Conservation (phyloP, 176 grass and related monocot species). For the Phyllostachys edulis region DNA sequence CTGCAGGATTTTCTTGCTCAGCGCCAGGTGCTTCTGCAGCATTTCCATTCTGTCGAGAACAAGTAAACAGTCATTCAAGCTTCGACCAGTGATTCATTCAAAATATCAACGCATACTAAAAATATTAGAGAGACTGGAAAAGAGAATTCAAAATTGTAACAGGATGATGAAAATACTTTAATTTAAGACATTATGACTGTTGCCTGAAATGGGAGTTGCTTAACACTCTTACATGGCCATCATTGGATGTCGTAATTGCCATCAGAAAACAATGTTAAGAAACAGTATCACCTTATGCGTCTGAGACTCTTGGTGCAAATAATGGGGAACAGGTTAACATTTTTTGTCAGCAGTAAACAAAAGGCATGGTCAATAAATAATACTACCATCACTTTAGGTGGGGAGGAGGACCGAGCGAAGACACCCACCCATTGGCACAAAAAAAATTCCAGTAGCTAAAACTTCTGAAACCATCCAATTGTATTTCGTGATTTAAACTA, state of each 20-base stretch:
- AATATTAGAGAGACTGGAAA: not conserved
- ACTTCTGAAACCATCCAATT: not conserved
- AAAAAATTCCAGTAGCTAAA: not conserved
- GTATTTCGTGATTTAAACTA: not conserved
- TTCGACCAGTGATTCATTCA: conserved; percentile 17
- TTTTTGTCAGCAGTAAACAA: not conserved
- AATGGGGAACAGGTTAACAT: not conserved
- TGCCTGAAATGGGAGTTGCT: not conserved
- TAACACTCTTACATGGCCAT: not conserved
- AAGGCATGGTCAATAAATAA: not conserved
- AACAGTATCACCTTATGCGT: not conserved
- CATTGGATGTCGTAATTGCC: not conserved
- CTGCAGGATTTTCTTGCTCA: conserved; percentile 30
- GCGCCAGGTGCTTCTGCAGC: not conserved
- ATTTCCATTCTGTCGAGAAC: conserved; percentile 42
- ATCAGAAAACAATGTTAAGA: not conserved
- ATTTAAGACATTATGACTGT: not conserved
- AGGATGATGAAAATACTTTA: not conserved
- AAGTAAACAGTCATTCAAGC: not conserved
- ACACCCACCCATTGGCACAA: not conserved
- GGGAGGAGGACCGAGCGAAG: not conserved
- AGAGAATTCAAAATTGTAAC: not conserved
- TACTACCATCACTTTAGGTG: not conserved
- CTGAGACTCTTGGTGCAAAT: not conserved
- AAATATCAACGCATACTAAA: conserved; percentile 11